Base-by-base conservation (phyloP, 2,329 filamentous ascomycete species). In the Calonectria leucothoes region DNA sequence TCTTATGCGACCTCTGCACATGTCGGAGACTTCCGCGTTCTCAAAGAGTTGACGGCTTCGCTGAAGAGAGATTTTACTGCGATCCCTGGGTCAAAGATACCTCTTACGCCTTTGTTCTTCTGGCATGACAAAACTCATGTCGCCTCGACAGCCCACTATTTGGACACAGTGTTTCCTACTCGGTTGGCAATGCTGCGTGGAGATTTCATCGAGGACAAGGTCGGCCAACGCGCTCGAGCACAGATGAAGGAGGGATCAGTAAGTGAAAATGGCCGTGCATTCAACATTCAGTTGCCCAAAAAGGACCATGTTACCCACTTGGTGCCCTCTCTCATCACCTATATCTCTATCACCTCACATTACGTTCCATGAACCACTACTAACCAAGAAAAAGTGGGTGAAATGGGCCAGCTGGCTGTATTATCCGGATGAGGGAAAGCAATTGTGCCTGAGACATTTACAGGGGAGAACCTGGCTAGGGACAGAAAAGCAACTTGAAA, bases 121-220 rank as follows among this genome's bases (percentile, higher is more conserved):
- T 91, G 89, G 89, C 89, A 91, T 69, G 89, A 91, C 73, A 91
- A 91, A 75, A 89, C 89, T 0, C 89, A 91, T 70, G 72, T 91
- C 3, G 89, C 87, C 1, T 86, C 85, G 4, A 86, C 84, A 0
- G 75, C 81, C 1, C 89, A 91, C 75, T 91, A 91, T 69, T 83
- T 90, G 0, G 76, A 81, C 0, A 83, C 86, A 0, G 86, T 91
- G 1, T 91, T 91, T 63, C 86, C 89, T 0, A 86, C 83, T 0
- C 84, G 88, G 2, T 77, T 90, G 20, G 87, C 89, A 1, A 85
- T 91, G 75, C 81, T 85, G 6, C 83, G 89, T 0, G 89, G 89
- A 0, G 87, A 86, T 8, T 91, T 91, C 75, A 91, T 91, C 68
- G 89, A 91, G 79, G 89, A 91, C 71, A 88, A 87, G 20, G 84